A percentile compares a stretch with the other conserved stretches of the same genome.
Evolutionary conservation across 352 stramenopile species (phyloP).

Genomic region (Lagenidium giganteum): DNA sequence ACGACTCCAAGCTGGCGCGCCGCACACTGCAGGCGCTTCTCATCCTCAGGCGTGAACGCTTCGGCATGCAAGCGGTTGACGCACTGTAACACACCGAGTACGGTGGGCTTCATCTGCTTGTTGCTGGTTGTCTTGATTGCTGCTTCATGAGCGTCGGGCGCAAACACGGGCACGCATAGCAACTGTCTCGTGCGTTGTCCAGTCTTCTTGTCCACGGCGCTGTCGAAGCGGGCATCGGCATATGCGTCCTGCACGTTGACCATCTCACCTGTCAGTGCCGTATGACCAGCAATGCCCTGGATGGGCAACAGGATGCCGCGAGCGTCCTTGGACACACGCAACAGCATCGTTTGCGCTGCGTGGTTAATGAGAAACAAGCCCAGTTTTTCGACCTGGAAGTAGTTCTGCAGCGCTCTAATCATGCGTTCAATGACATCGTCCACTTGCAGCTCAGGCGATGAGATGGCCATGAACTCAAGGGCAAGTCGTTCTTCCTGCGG

Average conservation of each 20-base stretch:
- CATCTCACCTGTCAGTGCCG: constrained; percentile 8
- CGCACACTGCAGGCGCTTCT: constrained; percentile 11
- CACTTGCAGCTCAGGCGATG: constrained; percentile 22
- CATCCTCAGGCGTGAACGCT: constrained; percentile 13
- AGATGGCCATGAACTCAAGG: constrained; percentile 22
- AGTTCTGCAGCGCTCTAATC: constrained; percentile 21
- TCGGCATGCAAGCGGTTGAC: constrained; percentile 19
- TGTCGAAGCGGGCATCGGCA: constrained; percentile 20
- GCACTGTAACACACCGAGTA: constrained; percentile 21
- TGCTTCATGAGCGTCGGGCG: too few species aligned
- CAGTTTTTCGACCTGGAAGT: constrained; percentile 30
- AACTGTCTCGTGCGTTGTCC: constrained; percentile 16
- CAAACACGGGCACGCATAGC: constrained; percentile 10
- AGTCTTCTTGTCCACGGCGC: constrained; percentile 16
- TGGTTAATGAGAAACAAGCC: constrained; percentile 28
- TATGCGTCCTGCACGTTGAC: constrained; percentile 24
- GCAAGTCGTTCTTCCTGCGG: too few species aligned
- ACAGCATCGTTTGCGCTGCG: background rate
- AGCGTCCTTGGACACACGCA: constrained; percentile 9
- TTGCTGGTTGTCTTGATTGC: background rate
- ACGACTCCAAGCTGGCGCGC: background rate
- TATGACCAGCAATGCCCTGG: constrained; percentile 17
- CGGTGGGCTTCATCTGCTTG: too few species aligned
- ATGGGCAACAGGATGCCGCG: constrained; percentile 14
- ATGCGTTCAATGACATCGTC: constrained; percentile 26